Percentiles rank a stretch among this genome's conserved stretches.
phyloP scores from a whole-genome alignment of 805 yeast species.

The Brettanomyces nanus region DNA sequence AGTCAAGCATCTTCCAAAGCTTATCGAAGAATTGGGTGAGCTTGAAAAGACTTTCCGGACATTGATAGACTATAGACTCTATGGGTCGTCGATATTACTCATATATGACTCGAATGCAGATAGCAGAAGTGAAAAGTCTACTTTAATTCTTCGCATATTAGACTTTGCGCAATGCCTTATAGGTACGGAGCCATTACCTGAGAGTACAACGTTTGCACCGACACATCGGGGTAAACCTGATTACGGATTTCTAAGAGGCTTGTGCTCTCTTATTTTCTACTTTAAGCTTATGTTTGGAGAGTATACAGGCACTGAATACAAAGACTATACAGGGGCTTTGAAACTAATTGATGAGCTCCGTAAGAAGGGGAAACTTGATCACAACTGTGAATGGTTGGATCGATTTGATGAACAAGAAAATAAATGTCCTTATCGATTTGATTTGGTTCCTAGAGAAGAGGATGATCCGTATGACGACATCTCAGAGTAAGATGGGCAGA shows the following conservation, averaged over 20 bases:
- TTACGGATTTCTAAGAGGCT: slow-evolving; percentile 77
- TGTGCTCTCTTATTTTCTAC: slow-evolving; percentile 62
- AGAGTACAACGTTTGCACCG: slow-evolving; percentile 61
- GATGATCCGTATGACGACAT: slow-evolving; percentile 24
- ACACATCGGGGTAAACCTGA: slow-evolving; percentile 56
- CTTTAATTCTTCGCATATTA: slow-evolving; percentile 58
- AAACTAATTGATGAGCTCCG: slow-evolving; percentile 11
- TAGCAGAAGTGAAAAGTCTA: slow-evolving; percentile 10
- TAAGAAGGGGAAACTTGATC: slow-evolving; percentile 12
- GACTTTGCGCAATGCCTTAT: slow-evolving; percentile 94
- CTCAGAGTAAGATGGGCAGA: slow-evolving; percentile 14
- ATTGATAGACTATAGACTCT: slow-evolving; percentile 73
- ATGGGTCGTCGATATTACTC: slow-evolving; percentile 81
- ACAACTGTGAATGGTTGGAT: slow-evolving; percentile 27
- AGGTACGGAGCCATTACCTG: slow-evolving; percentile 41
- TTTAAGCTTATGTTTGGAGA: slow-evolving; percentile 51
- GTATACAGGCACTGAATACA: slow-evolving; percentile 35
- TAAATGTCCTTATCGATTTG: slow-evolving; percentile 18
- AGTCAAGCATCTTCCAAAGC: slow-evolving; percentile 53
- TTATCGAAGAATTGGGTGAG: slow-evolving; percentile 53
- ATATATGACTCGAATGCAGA: slow-evolving; percentile 71
- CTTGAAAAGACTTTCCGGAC: slow-evolving; percentile 45
- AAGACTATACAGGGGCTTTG: slow-evolving; percentile 13
- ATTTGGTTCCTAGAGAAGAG: slow-evolving; percentile 16
- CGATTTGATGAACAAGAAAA: slow-evolving; percentile 24